Evolutionary conservation across 345 rosid species (phyloP).

Genomic region (Erucastrum elatum): DNA sequence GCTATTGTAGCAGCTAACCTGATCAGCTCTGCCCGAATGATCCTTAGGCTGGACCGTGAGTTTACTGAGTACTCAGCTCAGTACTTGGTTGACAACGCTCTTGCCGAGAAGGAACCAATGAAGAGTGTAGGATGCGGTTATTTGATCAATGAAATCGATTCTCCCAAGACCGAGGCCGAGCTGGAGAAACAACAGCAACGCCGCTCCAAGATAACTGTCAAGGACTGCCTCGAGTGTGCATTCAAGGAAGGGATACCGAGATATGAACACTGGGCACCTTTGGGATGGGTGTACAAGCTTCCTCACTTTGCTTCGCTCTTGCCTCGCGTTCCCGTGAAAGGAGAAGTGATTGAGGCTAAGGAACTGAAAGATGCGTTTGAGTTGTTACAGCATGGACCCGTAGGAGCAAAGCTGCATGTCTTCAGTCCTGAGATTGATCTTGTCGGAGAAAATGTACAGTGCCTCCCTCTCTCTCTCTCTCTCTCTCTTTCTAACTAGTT

Average conservation of each 20-base stretch:
- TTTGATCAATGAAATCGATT: neutral
- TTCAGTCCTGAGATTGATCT: constrained; percentile 24
- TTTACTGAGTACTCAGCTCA: constrained; percentile 22
- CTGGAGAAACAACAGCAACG: neutral
- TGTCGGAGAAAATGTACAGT: constrained; percentile 26
- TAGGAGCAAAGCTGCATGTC: constrained; percentile 30
- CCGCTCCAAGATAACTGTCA: constrained; percentile 1
- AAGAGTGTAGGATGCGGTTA: too few relatives aligned
- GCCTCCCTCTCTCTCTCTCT: neutral
- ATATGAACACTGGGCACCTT: neutral
- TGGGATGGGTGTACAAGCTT: constrained; percentile 7
- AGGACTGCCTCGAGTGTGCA: neutral
- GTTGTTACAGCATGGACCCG: neutral
- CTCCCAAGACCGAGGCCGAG: neutral
- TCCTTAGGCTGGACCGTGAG: neutral
- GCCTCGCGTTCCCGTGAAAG: constrained; percentile 25
- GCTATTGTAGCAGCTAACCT: constrained; percentile 3
- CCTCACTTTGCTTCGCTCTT: neutral
- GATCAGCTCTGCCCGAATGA: constrained; percentile 20
- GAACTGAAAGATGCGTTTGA: neutral
- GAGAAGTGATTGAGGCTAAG: constrained; percentile 11
- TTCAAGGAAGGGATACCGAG: constrained; percentile 17
- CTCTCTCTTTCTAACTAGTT: neutral
- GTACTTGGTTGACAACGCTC: constrained; percentile 9
- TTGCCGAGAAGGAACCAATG: neutral